Conservation (phyloP, 768 basidiomycete species). For the Lentinula sp. region DNA sequence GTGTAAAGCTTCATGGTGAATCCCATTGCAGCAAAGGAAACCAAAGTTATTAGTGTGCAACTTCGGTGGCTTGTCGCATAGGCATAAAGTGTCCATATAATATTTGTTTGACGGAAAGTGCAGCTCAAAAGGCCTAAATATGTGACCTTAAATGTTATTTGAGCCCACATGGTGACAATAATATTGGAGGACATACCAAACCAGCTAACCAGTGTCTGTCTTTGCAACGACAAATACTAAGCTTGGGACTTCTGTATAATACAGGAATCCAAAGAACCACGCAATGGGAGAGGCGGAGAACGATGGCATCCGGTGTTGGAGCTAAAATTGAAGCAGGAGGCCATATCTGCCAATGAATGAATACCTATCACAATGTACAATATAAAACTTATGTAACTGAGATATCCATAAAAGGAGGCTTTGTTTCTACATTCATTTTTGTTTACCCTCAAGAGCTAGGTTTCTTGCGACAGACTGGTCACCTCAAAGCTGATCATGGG, state of each 20-base stretch:
- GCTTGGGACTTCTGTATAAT: conserved; percentile 90
- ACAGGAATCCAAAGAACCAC: conserved; percentile 91
- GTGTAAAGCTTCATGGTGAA: conserved; percentile 74
- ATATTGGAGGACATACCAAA: conserved; percentile 47
- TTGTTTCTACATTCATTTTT: too few species aligned
- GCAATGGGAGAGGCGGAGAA: conserved; percentile 72
- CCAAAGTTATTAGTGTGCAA: conserved; percentile 40
- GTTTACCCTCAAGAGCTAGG: too few species aligned
- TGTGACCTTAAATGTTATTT: neutral
- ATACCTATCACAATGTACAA: too few species aligned
- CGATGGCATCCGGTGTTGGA: conserved; percentile 55
- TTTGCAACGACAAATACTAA: conserved; percentile 60
- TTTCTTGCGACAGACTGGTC: too few species aligned
- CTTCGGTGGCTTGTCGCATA: conserved; percentile 70
- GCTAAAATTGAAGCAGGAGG: conserved; percentile 50
- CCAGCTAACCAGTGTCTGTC: conserved; percentile 62
- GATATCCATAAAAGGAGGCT: too few species aligned
- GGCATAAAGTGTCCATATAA: conserved; percentile 89
- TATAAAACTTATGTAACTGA: too few species aligned
- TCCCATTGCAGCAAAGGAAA: conserved; percentile 52
- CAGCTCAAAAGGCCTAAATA: conserved; percentile 80
- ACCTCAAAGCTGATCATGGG: too few species aligned
- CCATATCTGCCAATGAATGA: conserved; percentile 60
- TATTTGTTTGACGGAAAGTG: conserved; percentile 89
- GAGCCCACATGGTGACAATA: conserved; percentile 12